A percentile compares a stretch with the other conserved stretches of the same genome.
Evolutionary conservation across 2,329 filamentous ascomycete genomes (phyloP).

Genomic region (Magnaporthiopsis poae): DNA sequence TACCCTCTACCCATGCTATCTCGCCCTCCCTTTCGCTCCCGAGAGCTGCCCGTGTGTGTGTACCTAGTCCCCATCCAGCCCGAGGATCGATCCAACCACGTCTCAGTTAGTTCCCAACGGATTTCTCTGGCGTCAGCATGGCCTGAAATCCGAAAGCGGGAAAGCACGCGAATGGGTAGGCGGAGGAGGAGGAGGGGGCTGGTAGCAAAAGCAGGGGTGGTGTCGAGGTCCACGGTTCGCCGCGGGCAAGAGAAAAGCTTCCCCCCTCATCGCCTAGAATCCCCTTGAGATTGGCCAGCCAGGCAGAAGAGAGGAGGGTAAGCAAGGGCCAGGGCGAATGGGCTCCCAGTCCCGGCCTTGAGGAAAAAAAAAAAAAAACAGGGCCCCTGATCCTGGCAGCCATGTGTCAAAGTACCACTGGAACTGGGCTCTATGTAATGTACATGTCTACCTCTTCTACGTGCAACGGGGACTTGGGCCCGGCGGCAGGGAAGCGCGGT

Average conservation of each 20-base stretch:
- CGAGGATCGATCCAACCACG: too few species aligned
- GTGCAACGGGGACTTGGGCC: background rate
- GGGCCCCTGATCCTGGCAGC: background rate
- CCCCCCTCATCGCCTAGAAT: background rate
- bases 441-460: background rate
- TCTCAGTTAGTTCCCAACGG: background rate
- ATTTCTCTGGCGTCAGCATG: background rate
- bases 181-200: too few species aligned
- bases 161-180: background rate
- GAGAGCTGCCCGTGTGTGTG: too few species aligned
- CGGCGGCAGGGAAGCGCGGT: background rate
- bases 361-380: too few species aligned
- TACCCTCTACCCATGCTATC: too few species aligned
- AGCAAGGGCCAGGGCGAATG: background rate
- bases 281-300: too few species aligned
- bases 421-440: background rate
- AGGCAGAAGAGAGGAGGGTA: background rate
- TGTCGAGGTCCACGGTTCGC: background rate
- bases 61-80: too few species aligned
- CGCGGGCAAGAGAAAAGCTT: background rate
- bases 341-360: too few species aligned
- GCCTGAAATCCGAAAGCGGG: background rate
- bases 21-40: too few species aligned
- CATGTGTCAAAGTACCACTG: background rate
- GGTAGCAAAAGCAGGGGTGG: background rate